These are phyloP conservation scores for Quercus phellos DNA, from an alignment of 331 rosid species.

Conservation along the genomic window DNA sequence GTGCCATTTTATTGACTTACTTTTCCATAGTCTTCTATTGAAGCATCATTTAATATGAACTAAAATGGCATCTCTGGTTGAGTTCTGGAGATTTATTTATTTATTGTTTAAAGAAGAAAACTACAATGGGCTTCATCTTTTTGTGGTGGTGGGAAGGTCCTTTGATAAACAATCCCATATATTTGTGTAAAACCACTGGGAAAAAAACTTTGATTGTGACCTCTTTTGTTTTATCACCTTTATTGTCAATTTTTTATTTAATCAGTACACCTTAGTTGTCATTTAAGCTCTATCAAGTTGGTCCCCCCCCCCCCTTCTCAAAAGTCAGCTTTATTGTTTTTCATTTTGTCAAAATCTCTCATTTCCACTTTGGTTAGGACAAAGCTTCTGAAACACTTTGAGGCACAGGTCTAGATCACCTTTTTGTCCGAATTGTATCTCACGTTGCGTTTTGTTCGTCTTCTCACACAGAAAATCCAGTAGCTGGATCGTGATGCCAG, in stretches of 20 bases:
- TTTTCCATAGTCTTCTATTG: too few relatives aligned
- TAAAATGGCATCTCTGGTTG: too few relatives aligned
- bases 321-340: background rate
- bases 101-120: background rate
- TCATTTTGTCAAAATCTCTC: background rate
- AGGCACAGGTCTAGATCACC: background rate
- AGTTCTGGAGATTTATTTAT: too few relatives aligned
- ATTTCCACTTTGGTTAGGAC: background rate
- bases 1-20: too few relatives aligned
- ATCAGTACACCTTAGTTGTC: background rate
- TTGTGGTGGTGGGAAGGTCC: background rate
- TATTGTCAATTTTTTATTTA: too few relatives aligned
- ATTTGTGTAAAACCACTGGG: background rate
- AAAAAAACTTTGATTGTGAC: background rate
- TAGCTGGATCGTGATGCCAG: constrained; percentile 25
- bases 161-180: background rate
- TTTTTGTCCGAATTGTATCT: background rate
- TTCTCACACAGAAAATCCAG: constrained; percentile 36
- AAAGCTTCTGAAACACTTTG: background rate
- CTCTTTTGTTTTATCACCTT: background rate
- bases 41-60: too few relatives aligned
- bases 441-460: background rate
- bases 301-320: background rate
- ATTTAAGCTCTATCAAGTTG: background rate
- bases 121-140: background rate